These are phyloP conservation scores for Sabuloglossum arenarium DNA, from an alignment of 495 filamentous ascomycete species.

Conservation along the genomic window DNA sequence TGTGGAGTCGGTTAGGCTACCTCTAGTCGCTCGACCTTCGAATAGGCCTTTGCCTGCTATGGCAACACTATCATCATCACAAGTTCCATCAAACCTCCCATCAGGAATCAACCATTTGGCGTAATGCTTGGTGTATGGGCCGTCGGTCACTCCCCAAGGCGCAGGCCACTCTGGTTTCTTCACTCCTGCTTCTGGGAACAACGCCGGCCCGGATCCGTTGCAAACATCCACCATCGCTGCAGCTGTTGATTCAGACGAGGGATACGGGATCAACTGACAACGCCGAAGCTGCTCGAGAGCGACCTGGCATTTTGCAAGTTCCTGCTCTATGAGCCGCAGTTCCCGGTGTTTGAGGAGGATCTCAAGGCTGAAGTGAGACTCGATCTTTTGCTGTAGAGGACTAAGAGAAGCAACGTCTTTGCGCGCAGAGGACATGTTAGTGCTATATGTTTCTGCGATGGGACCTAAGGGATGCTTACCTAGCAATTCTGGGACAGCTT, in stretches of 20 bases:
- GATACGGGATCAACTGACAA: constrained; percentile 77
- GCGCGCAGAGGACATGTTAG: not conserved
- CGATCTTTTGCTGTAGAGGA: constrained; percentile 46
- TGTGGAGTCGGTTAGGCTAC: constrained; percentile 36
- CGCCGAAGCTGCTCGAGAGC: constrained; percentile 89
- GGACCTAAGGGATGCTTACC: not conserved
- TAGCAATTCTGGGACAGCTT: not conserved
- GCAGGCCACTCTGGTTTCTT: constrained; percentile 40
- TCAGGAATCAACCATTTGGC: constrained; percentile 84
- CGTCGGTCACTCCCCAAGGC: constrained; percentile 75
- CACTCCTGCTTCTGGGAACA: constrained; percentile 34
- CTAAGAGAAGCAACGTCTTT: constrained; percentile 9
- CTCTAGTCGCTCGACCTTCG: constrained; percentile 55
- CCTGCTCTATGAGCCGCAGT: constrained; percentile 82
- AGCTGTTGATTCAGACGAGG: constrained; percentile 36
- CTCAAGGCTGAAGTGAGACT: constrained; percentile 74
- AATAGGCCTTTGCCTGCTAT: not conserved
- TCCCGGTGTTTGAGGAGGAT: constrained; percentile 90
- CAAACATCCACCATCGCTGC: constrained; percentile 43
- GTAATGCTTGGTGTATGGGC: constrained; percentile 87
- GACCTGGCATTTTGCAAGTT: constrained; percentile 86
- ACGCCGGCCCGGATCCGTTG: constrained; percentile 45
- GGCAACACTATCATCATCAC: not conserved
- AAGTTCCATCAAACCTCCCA: constrained; percentile 39
- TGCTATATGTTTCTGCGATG: not conserved